Evolutionary conservation across 306 rosid genomes (phyloP), one percentile per base, ranked within the genome.

Genomic region (Argentina anserina): DNA sequence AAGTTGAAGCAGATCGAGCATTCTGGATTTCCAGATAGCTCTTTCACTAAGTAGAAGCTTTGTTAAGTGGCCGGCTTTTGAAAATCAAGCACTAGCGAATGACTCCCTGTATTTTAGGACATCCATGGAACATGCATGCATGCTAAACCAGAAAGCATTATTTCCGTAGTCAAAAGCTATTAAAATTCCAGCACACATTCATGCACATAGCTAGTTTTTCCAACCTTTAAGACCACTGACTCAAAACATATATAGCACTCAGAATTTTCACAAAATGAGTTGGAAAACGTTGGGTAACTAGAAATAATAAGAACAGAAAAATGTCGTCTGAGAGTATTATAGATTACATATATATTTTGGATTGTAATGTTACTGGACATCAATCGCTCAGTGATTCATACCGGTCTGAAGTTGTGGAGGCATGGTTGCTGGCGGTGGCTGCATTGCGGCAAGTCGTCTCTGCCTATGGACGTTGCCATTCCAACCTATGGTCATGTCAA

Each of bases 401-500:
- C 66, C 67, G 9, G 34, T 8, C 50, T 72, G 55, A 49, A 72
- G 29, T 21, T 61, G 52, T 9, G 85, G 81, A 37, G 69, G 81
- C 70, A 20, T 55, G 29, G 50, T 39, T 4, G 75, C 82, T 13
- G 41, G 5, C 21, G 65, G 37, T 29, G n/a, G 37, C 37, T 14
- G 77, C 76, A 10, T 68, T 39, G 71, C 53, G 7, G 82, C 85
- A 17, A 76, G 74, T 34, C 84, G 65, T 71, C 72, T 82, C 71
- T 76, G 82, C 78, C 84, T 84, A 65, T 81, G 78, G 42, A 70
- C 78, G 64, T 87, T 87, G 15, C 84, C 89, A 37, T 84, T 79
- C 89, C 91, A 84, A n/a, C 90, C 90, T 75, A 80, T 77, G 25
- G 88, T 80, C 88, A 80, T 80, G 72, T 78, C 77, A 21, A 82